phyloP scores from a whole-genome alignment of 1,139 yeast genomes.

The Scheffersomyces quercinus region DNA sequence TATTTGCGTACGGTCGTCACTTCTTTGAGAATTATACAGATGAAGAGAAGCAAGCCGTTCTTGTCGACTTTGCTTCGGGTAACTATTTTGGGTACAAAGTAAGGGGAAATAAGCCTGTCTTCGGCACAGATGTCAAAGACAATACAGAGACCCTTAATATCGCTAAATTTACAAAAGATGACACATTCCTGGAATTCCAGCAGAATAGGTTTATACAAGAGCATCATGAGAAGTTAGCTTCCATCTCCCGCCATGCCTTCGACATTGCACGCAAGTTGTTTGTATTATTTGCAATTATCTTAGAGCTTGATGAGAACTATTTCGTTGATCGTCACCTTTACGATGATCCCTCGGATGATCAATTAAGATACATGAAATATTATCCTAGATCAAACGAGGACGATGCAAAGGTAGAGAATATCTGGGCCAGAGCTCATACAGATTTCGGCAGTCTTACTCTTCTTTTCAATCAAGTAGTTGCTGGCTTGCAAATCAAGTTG shows the following conservation, averaged over 20 bases:
- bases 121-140: constrained; percentile 29
- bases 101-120: constrained; percentile 24
- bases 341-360: constrained; percentile 34
- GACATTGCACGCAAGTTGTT: constrained; percentile 27
- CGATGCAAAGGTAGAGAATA: constrained; percentile 27
- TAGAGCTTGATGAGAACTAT: constrained; percentile 33
- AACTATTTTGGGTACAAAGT: constrained; percentile 35
- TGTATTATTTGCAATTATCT: constrained; percentile 29
- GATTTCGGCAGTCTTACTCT: constrained; percentile 32
- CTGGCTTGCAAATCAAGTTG: constrained; percentile 28
- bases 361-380: constrained; percentile 33
- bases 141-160: constrained; percentile 34
- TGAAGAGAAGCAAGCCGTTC: constrained; percentile 26
- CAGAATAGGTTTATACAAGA: constrained; percentile 25
- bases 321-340: constrained; percentile 29
- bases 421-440: constrained; percentile 34
- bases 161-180: constrained; percentile 32
- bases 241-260: constrained; percentile 22
- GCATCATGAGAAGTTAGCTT: constrained; percentile 19
- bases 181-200: constrained; percentile 20
- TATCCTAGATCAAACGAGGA: constrained; percentile 26
- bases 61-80: constrained; percentile 28
- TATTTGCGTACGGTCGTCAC: constrained; percentile 28
- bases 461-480: constrained; percentile 29
- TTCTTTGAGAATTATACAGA: constrained; percentile 26